Evolutionary conservation across 371 early-diverging fungal genomes (phyloP).

Genomic region (Lichtheimia ornata): DNA sequence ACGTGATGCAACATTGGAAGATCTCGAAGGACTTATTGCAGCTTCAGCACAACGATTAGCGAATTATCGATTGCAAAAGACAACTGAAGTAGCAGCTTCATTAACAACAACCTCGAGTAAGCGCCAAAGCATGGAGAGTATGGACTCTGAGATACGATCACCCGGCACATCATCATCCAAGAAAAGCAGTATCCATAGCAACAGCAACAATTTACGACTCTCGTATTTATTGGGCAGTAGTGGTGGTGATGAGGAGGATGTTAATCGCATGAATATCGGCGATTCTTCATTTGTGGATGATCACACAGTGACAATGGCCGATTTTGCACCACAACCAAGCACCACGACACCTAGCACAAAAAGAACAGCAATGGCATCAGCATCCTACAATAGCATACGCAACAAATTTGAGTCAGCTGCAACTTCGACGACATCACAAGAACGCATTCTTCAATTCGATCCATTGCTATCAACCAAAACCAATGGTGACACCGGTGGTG

Average conservation of each 20-base stretch:
- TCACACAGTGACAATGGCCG: background rate
- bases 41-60: conserved; percentile 47
- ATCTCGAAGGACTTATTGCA: conserved; percentile 48
- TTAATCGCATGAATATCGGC: too few species aligned
- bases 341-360: too few species aligned
- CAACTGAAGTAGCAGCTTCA: background rate
- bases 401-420: conserved; percentile 12
- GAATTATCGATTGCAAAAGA: conserved; percentile 30
- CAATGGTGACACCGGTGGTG: too few species aligned
- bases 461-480: conserved; percentile 10
- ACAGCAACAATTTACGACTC: background rate
- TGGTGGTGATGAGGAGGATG: too few species aligned
- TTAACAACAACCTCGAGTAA: background rate
- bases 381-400: conserved; percentile 13
- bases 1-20: conserved; percentile 44
- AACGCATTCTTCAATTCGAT: conserved; percentile 14
- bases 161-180: too few species aligned
- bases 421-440: background rate
- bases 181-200: background rate
- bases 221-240: background rate
- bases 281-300: background rate
- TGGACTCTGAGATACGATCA: too few species aligned
- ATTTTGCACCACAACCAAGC: too few species aligned
- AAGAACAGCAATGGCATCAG: background rate
- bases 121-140: too few species aligned